Percentiles rank a stretch among this genome's conserved stretches.
These are phyloP conservation scores for Harringtonia aguacate DNA, from an alignment of 2,329 filamentous ascomycete genomes.

Conservation along the genomic window DNA sequence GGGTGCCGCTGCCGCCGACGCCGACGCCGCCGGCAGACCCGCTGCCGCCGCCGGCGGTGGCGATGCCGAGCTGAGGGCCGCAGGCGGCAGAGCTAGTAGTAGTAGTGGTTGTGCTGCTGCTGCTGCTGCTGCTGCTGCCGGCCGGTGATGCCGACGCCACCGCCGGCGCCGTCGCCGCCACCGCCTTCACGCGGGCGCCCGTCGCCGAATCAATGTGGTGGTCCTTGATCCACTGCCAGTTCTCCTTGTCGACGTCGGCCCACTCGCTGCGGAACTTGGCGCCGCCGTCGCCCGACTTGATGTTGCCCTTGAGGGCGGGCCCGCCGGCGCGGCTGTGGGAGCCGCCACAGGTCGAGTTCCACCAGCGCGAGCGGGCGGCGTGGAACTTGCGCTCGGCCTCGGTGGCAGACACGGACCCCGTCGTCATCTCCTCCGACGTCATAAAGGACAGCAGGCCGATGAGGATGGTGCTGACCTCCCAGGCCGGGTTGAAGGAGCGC, in stretches of 20 bases:
- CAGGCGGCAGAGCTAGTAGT: slow-evolving; percentile 19
- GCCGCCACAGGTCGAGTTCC: slow-evolving; percentile 90
- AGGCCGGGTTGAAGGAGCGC: slow-evolving; percentile 95
- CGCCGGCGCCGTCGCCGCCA: slow-evolving; percentile 24
- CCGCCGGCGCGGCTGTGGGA: slow-evolving; percentile 46
- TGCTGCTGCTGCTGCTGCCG: neutral
- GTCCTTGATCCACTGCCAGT: slow-evolving; percentile 84
- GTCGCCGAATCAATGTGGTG: slow-evolving; percentile 69
- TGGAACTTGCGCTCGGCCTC: slow-evolving; percentile 68
- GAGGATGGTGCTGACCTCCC: slow-evolving; percentile 94
- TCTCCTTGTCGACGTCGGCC: slow-evolving; percentile 80
- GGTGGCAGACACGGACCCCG: slow-evolving; percentile 71
- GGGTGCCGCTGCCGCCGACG: slow-evolving; percentile 49
- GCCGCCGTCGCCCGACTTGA: slow-evolving; percentile 87
- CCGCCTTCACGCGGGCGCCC: slow-evolving; percentile 45
- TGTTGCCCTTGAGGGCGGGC: slow-evolving; percentile 56
- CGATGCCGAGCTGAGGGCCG: slow-evolving; percentile 46
- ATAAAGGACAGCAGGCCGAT: slow-evolving; percentile 94
- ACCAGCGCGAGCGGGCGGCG: slow-evolving; percentile 76
- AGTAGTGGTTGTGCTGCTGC: no score
- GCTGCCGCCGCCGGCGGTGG: slow-evolving; percentile 26
- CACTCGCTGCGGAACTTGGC: slow-evolving; percentile 83
- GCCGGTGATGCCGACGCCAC: slow-evolving; percentile 10
- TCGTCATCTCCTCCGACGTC: slow-evolving; percentile 98
- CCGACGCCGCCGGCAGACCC: slow-evolving; percentile 39